Evolutionary conservation across 176 grass and related monocot genomes (phyloP), one percentile per base, ranked within the genome.

Genomic region (Echinochloa phyllopogon): DNA sequence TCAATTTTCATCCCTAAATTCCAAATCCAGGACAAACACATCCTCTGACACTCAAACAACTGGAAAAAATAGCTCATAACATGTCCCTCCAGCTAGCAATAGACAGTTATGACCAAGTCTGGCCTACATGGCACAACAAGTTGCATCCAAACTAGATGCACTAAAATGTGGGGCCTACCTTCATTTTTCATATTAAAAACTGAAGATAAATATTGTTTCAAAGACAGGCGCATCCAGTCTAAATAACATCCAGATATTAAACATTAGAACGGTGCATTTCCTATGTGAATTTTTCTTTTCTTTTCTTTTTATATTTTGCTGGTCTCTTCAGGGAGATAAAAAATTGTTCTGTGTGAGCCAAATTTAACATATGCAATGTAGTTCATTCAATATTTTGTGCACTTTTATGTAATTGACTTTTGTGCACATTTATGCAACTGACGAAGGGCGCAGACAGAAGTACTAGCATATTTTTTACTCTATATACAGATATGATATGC

Each of bases 401-500:
- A 29, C 4, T 43, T 14, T 38, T 43, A 14, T 47, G 40, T 6
- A 21, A 4, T 72, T 72, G 62, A 36, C 38, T 1, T 53, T 53
- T 70, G 0, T 16, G 56, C 38, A 29, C 4, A 27, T 14, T 38
- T 43, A 21, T 47, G 40, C 10, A 21, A 4, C 61, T 72, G 62
- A 36, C 38, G 1, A 33, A 33, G 14, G 43, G n/a, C 41, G 60
- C 39, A 47, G 6, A 84, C 3, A 65, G 5, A 37, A 76, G 37
- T 44, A 88, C 13, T 65, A 61, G 29, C n/a, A 51, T 74, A 72
- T 64, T 80, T 45, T 33, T 33, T 33, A 33, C 2, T 33, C 29
- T 33, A 33, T 72, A 64, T 41, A 44, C n/a, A 52, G 17, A 57
- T 12, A 70, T 81, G n/a, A 18, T 12, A 79, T 49, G 38, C 8